Evolutionary conservation across 352 stramenopile species (phyloP).

Genomic region (Pythium utonaiense): DNA sequence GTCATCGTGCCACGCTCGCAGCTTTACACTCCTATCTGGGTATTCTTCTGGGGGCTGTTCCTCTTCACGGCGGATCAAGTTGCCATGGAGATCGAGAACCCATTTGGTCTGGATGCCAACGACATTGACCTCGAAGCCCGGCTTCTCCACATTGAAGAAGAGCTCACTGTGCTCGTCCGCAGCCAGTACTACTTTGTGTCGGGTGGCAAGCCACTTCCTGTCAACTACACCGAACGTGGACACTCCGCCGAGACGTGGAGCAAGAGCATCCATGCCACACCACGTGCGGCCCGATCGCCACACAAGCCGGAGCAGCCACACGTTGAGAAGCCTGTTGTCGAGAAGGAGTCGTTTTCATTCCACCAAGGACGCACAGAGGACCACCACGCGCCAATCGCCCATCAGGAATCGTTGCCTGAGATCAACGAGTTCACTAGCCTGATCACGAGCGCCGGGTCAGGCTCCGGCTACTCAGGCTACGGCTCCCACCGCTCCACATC

Average conservation of each 20-base stretch:
- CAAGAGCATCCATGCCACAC: conserved; percentile 10
- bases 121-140: conserved; percentile 77
- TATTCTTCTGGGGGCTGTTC: conserved; percentile 78
- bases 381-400: conserved; percentile 27
- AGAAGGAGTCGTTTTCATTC: conserved; percentile 53
- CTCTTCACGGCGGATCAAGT: conserved; percentile 82
- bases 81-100: conserved; percentile 81
- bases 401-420: conserved; percentile 57
- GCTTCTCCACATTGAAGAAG: conserved; percentile 75
- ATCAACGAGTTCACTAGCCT: conserved; percentile 74
- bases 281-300: background rate
- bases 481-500: conserved; percentile 7
- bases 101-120: conserved; percentile 75
- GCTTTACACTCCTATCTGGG: conserved; percentile 73
- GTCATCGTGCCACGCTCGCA: conserved; percentile 76
- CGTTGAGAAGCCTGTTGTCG: background rate
- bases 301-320: conserved; percentile 5
- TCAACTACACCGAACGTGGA: conserved; percentile 13
- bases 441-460: conserved; percentile 29
- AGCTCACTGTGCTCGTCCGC: conserved; percentile 74
- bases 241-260: conserved; percentile 9
- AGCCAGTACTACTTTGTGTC: conserved; percentile 83
- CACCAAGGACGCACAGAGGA: conserved; percentile 60
- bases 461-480: conserved; percentile 2
- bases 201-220: conserved; percentile 32